These are phyloP conservation scores for Mallotus repandus DNA, from an alignment of 441 rosid genomes.

Conservation along the genomic window DNA sequence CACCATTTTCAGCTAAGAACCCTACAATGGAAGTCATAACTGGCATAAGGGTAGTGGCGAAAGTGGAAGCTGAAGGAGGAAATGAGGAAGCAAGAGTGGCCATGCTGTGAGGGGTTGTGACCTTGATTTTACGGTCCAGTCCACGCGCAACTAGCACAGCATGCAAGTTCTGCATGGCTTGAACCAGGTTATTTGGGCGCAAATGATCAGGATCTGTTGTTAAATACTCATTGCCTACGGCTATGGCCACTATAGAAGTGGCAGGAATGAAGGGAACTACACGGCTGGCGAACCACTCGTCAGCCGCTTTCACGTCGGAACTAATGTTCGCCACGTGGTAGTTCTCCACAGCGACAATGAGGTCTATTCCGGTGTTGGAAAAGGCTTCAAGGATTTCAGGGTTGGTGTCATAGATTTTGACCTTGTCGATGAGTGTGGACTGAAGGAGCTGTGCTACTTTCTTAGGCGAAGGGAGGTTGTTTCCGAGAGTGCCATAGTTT, in stretches of 20 bases:
- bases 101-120: conserved; percentile 65
- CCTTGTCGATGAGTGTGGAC: conserved; percentile 63
- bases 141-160: conserved; percentile 45
- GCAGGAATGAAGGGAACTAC: conserved; percentile 58
- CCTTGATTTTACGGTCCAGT: conserved; percentile 60
- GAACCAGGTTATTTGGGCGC: conserved; percentile 42
- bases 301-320: conserved; percentile 45
- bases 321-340: conserved; percentile 48
- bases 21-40: conserved; percentile 49
- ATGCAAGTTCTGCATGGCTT: conserved; percentile 65
- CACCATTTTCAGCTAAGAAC: conserved; percentile 47
- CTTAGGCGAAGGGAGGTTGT: conserved; percentile 65
- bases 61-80: conserved; percentile 62
- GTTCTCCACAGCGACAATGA: conserved; percentile 63
- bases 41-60: conserved; percentile 43
- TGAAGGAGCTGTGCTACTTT: conserved; percentile 65
- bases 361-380: conserved; percentile 61
- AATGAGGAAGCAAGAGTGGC: conserved; percentile 61
- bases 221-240: conserved; percentile 62
- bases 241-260: conserved; percentile 51
- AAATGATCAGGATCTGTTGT: conserved; percentile 43
- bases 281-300: conserved; percentile 50
- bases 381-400: conserved; percentile 70
- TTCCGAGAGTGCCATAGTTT: conserved; percentile 67
- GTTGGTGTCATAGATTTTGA: conserved; percentile 66